Evolutionary conservation across 1,284 basidiomycete species (phyloP).

Genomic region (Marasmius fiardii): DNA sequence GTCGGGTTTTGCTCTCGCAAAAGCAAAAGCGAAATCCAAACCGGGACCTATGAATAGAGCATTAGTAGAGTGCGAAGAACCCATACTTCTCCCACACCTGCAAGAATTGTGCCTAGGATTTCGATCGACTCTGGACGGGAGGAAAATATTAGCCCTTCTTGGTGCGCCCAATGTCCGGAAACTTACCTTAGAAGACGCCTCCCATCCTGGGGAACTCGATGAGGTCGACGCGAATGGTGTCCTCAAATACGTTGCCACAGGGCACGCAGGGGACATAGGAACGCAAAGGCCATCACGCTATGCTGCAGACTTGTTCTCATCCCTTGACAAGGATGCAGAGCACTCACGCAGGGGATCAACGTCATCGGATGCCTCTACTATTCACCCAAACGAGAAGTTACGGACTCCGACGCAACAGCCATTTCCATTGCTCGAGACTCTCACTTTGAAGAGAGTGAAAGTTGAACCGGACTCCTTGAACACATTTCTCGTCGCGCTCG

Average conservation of each 20-base stretch:
- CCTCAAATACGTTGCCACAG: slow-evolving; percentile 32
- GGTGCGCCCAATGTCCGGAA: slow-evolving; percentile 29
- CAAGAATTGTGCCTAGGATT: slow-evolving; percentile 36
- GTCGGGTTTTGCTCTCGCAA: slow-evolving; percentile 29
- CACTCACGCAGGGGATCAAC: too few species aligned
- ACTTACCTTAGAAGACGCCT: slow-evolving; percentile 37
- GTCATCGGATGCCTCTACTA: too few species aligned
- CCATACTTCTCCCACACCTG: slow-evolving; percentile 31
- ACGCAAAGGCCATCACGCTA: too few species aligned
- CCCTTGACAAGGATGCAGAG: too few species aligned
- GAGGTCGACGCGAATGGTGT: slow-evolving; percentile 34
- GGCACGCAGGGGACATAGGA: slow-evolving; percentile 12
- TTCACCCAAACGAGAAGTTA: too few species aligned
- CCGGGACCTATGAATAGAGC: slow-evolving; percentile 22
- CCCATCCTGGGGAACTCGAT: slow-evolving; percentile 32
- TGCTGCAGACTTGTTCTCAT: too few species aligned
- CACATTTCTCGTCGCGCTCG: slow-evolving; percentile 27
- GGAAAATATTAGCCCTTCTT: slow-evolving; percentile 32
- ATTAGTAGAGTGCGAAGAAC: slow-evolving; percentile 18
- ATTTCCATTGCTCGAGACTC: slow-evolving; percentile 8
- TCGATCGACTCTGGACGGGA: slow-evolving; percentile 31
- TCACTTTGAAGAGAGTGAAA: slow-evolving; percentile 31
- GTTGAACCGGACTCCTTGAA: slow-evolving; percentile 26
- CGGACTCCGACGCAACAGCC: background rate
- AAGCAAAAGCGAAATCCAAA: background rate